Base-by-base conservation (phyloP, 306 rosid species). In the Cucurbita pepo region DNA sequence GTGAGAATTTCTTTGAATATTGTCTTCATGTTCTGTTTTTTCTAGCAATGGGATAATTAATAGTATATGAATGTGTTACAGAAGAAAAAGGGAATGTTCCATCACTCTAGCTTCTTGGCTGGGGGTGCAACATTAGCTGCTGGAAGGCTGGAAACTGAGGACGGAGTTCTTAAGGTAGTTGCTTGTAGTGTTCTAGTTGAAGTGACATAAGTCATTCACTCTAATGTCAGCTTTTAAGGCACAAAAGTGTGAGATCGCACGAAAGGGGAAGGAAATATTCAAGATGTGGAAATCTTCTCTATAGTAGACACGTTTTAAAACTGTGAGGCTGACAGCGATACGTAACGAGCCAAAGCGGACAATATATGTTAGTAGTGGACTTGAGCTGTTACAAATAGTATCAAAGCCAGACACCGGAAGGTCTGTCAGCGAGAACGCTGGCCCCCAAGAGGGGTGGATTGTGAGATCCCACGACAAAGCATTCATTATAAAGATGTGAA, bases 41-140 rank as follows among this genome's bases (percentile, higher is more conserved):
- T 16, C 48, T 63, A 7, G 47, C 77, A 62, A 74, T 70, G n/a
- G 16, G 38, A 78, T 77, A 71, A 41, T 77, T 72, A 73, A 81
- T 62, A 9, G 6, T 25, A 52, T 75, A 30, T 69, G 18, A 18
- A 73, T 64, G 56, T 40, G 64, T 77, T 54, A 1, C 87, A 92
- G 97, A 92, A 90, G 84, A 90, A 81, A 88, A 92, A 92, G 65
- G 97, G 97, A 59, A 55, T 56, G 7, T 90, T 92, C 77, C 97
- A 92, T 77, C 97, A 90, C 86, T 92, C 97, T 47, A 85, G 95
- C 44, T 92, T 92, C 85, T 84, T 92, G 84, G 97, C 97, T 47
- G 97, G 97, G 36, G 96, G 92, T 75, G 90, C 87, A 62, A 88
- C 99, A 6, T 54, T 89, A 77, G 96, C 97, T 71, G 96, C 97